Evolutionary conservation across 2,329 filamentous ascomycete genomes (phyloP).

Genomic region (Ascochyta rabiei): DNA sequence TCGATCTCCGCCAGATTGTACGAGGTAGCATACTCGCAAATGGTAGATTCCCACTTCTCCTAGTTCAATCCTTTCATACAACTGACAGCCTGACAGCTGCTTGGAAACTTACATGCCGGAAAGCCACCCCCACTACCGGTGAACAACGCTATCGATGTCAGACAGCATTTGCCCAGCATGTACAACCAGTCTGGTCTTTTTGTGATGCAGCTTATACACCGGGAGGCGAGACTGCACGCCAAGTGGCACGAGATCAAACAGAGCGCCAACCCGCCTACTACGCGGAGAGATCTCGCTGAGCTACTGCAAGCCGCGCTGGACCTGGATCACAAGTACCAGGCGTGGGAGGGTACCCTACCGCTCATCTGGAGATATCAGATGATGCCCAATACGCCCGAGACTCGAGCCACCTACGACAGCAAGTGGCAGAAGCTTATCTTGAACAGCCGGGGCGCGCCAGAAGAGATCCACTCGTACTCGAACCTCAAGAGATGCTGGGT

Average conservation of each 20-base stretch:
- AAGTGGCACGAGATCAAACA: constrained; percentile 37
- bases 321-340: constrained; percentile 33
- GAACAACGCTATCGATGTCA: constrained; percentile 20
- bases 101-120: constrained; percentile 35
- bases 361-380: constrained; percentile 27
- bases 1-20: constrained; percentile 34
- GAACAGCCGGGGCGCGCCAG: constrained; percentile 29
- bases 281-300: constrained; percentile 26
- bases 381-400: constrained; percentile 30
- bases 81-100: constrained; percentile 32
- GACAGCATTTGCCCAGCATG: constrained; percentile 22
- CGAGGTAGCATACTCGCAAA: constrained; percentile 35
- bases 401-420: constrained; percentile 23
- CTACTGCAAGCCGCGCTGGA: constrained; percentile 32
- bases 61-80: background rate
- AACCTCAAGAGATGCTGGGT: constrained; percentile 34
- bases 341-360: constrained; percentile 32
- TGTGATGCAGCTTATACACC: constrained; percentile 34
- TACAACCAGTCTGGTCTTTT: constrained; percentile 29
- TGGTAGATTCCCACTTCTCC: constrained; percentile 22
- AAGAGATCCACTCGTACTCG: constrained; percentile 34
- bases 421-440: constrained; percentile 36
- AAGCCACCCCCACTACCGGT: constrained; percentile 32
- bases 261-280: constrained; percentile 20
- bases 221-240: constrained; percentile 32